phyloP scores from a whole-genome alignment of 305 asterid species.

The Fraxinus albicans region DNA sequence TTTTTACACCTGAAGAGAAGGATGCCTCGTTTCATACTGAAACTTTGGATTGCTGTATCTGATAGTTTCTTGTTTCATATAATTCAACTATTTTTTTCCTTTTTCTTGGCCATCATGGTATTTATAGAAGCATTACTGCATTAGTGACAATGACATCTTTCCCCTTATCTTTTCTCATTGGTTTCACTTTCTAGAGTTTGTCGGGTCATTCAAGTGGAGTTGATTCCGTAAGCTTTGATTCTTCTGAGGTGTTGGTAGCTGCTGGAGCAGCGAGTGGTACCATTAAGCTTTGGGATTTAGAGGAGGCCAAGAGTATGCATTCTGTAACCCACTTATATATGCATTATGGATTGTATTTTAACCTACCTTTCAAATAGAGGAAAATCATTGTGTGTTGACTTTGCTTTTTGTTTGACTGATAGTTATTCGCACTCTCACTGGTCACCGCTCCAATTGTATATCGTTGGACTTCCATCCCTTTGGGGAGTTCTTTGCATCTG shows the following conservation, averaged over 20 bases:
- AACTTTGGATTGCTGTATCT: constrained; percentile 6
- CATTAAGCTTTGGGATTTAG: constrained; percentile 98
- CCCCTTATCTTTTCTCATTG: constrained; percentile 19
- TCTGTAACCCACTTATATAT: constrained; percentile 13
- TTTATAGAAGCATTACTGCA: constrained; percentile 11
- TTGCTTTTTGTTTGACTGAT: constrained; percentile 18
- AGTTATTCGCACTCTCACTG: constrained; percentile 96
- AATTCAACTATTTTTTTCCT: background rate
- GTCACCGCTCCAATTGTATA: constrained; percentile 99
- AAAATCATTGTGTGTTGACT: constrained; percentile 16
- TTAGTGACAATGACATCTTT: constrained; percentile 13
- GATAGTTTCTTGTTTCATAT: constrained; percentile 9
- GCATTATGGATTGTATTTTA: background rate
- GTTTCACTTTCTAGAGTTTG: constrained; percentile 66
- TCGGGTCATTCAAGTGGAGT: constrained; percentile 99
- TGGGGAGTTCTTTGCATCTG: constrained; percentile 99
- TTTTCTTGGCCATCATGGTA: background rate
- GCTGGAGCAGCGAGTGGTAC: constrained; percentile 99
- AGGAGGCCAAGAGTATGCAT: constrained; percentile 95
- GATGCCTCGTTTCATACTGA: constrained; percentile 4
- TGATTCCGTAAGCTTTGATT: constrained; percentile 99
- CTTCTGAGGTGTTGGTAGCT: constrained; percentile 95
- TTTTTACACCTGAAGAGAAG: constrained; percentile 15
- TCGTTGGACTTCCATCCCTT: constrained; percentile 98
- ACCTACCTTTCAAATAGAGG: background rate